These are phyloP conservation scores for Withania somnifera DNA, from an alignment of 305 asterid species.

Conservation along the genomic window DNA sequence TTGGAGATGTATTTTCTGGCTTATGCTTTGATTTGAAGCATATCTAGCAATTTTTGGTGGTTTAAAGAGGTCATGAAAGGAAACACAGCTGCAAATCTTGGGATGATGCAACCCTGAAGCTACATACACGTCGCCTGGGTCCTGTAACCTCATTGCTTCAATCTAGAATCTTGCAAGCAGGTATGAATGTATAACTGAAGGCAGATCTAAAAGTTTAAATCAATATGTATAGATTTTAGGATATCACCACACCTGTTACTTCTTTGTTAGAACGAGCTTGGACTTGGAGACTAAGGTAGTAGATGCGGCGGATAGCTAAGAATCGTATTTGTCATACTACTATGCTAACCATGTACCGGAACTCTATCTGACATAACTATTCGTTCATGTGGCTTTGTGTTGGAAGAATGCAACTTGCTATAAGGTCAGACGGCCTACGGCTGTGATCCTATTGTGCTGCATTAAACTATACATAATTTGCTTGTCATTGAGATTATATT, in stretches of 20 bases:
- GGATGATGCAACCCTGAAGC: not conserved
- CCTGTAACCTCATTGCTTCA: not conserved
- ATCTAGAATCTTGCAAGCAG: not conserved
- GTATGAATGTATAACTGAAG: not conserved
- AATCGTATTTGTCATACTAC: not conserved
- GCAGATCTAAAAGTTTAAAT: not conserved
- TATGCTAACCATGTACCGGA: not conserved
- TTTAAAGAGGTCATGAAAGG: not conserved
- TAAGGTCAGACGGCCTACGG: not conserved
- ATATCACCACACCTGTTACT: not conserved
- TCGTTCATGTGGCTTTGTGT: not conserved
- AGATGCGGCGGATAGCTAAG: not conserved
- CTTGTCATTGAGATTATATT: not conserved
- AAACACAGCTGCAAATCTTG: not conserved
- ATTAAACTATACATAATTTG: not conserved
- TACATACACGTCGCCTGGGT: not conserved
- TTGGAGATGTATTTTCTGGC: not conserved
- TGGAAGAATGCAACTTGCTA: not conserved
- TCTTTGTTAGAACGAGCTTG: not conserved
- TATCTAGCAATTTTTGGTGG: not conserved
- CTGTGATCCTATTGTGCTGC: not conserved
- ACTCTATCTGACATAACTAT: not conserved
- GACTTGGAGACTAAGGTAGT: not conserved
- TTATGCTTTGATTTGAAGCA: not conserved
- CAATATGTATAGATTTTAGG: not conserved